Percentiles rank a stretch among this genome's conserved stretches.
phyloP scores from a whole-genome alignment of 2,329 filamentous ascomycete species.

The Colletotrichum graminicola region DNA sequence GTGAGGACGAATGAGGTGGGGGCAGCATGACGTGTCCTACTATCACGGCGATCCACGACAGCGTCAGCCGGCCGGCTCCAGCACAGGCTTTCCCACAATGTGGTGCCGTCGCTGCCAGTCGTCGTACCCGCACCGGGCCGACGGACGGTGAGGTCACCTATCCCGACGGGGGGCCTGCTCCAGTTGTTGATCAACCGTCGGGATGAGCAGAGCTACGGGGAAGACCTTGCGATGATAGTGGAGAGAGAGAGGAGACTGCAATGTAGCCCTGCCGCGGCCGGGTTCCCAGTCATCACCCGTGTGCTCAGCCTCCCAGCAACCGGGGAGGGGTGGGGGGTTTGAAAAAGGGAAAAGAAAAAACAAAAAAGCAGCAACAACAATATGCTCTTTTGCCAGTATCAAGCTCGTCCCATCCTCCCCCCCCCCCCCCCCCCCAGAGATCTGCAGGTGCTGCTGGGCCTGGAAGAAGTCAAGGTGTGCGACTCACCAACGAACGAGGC shows the following conservation, averaged over 20 bases:
- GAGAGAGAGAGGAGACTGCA: background rate
- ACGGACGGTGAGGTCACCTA: background rate
- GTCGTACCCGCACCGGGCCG: background rate
- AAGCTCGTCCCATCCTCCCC: slow-evolving; percentile 16
- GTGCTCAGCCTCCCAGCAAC: background rate
- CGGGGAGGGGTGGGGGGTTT: background rate
- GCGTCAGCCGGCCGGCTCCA: background rate
- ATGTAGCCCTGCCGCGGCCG: background rate
- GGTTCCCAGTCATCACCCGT: background rate
- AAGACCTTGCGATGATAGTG: slow-evolving; percentile 12
- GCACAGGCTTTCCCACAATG: background rate
- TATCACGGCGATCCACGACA: background rate
- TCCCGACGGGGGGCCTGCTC: background rate
- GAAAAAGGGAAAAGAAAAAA: too few species aligned
- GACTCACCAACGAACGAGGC: slow-evolving; percentile 36
- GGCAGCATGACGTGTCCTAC: background rate
- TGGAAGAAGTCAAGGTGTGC: slow-evolving; percentile 1
- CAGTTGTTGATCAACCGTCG: slow-evolving; percentile 14
- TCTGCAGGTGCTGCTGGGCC: slow-evolving; percentile 20
- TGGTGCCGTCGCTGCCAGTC: background rate
- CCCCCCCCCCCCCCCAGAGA: too few species aligned
- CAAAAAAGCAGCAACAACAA: background rate
- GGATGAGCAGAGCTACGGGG: slow-evolving; percentile 10
- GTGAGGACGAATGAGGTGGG: background rate
- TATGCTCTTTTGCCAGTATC: slow-evolving; percentile 8